phyloP scores from a whole-genome alignment of 768 basidiomycete genomes.

The Tylopilus subfusipes region DNA sequence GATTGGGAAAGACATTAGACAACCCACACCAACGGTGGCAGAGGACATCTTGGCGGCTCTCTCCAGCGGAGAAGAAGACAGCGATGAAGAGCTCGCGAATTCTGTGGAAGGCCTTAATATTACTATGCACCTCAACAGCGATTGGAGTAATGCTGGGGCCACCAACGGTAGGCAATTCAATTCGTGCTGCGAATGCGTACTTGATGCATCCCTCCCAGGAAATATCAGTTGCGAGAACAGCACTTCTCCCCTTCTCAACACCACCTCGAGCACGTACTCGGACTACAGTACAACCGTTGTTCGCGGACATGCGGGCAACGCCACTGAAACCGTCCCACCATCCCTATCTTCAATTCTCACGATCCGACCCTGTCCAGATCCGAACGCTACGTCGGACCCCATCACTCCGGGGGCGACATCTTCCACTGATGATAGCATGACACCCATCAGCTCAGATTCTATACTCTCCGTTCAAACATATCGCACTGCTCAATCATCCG shows the following conservation, averaged over 20 bases:
- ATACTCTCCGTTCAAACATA: constrained; percentile 58
- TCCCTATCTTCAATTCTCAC: constrained; percentile 74
- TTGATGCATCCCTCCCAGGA: constrained; percentile 25
- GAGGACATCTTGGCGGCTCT: constrained; percentile 34
- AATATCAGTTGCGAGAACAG: constrained; percentile 37
- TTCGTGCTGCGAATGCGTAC: constrained; percentile 3
- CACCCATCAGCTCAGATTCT: constrained; percentile 44
- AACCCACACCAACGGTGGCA: constrained; percentile 28
- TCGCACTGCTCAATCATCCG: constrained; percentile 54
- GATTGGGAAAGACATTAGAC: constrained; percentile 56
- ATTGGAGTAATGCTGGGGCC: constrained; percentile 39
- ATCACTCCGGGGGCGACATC: constrained; percentile 37
- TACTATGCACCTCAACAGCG: constrained; percentile 46
- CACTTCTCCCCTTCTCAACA: constrained; percentile 53
- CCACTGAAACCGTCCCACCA: constrained; percentile 41
- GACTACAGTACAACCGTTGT: constrained; percentile 73
- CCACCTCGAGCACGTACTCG: constrained; percentile 43
- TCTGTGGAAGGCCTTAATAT: constrained; percentile 51
- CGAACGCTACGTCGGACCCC: constrained; percentile 42
- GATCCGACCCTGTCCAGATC: constrained; percentile 53
- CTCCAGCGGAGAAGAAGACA: constrained; percentile 54
- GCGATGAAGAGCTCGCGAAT: constrained; percentile 61
- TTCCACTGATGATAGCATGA: constrained; percentile 28
- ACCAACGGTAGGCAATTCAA: constrained; percentile 29
- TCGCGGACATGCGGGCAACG: constrained; percentile 43